These are phyloP conservation scores for Penicillium lagena DNA, from an alignment of 495 filamentous ascomycete genomes.

Conservation along the genomic window DNA sequence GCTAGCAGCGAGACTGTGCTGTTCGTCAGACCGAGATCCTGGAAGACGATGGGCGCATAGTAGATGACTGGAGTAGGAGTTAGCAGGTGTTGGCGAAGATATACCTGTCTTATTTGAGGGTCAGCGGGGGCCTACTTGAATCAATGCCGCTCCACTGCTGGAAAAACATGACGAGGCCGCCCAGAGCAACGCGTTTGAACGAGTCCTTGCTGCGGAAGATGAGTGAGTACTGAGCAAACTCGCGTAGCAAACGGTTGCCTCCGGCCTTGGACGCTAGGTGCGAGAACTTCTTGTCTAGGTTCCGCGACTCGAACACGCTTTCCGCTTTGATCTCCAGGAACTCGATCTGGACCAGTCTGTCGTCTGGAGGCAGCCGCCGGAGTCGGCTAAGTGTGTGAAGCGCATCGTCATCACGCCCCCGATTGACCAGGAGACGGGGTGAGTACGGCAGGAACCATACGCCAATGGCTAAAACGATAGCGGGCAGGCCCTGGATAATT, in stretches of 20 bases:
- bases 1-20: constrained; percentile 50
- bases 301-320: constrained; percentile 64
- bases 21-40: constrained; percentile 42
- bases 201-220: constrained; percentile 4
- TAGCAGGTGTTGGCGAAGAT: too few relatives aligned
- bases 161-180: constrained; percentile 2
- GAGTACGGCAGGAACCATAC: constrained; percentile 70
- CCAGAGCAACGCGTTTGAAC: neutral
- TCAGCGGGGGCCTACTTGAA: too few relatives aligned
- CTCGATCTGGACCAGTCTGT: constrained; percentile 67
- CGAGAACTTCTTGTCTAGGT: constrained; percentile 58
- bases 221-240: constrained; percentile 19
- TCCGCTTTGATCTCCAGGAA: constrained; percentile 72
- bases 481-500: constrained; percentile 50
- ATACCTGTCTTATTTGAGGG: too few relatives aligned
- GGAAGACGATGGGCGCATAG: constrained; percentile 55
- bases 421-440: constrained; percentile 62
- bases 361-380: constrained; percentile 41
- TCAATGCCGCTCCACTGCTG: constrained; percentile 14
- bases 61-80: too few relatives aligned
- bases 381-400: constrained; percentile 55
- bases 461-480: constrained; percentile 45
- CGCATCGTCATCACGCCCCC: constrained; percentile 57
- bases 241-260: neutral
- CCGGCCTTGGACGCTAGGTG: constrained; percentile 31